Base-by-base conservation (phyloP, 495 filamentous ascomycete species). In the Hapsidospora chrysogenum region DNA sequence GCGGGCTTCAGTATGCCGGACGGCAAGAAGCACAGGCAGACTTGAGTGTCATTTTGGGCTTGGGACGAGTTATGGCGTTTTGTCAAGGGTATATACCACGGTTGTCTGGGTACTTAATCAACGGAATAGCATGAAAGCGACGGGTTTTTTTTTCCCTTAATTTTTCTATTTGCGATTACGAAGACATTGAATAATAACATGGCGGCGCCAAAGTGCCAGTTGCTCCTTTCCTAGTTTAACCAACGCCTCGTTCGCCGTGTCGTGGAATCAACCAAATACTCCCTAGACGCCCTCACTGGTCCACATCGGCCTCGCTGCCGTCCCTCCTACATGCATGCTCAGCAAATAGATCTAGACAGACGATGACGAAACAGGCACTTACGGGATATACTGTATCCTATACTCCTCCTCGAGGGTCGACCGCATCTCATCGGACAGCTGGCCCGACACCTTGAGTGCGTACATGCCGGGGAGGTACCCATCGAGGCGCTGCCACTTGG, bases 401-500 rank as follows among this genome's bases (percentile, higher is more conserved):
- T 70, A 58, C 43, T 68, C 75, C 49, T 81, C 77, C 51, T 82
- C 76, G 28, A 85, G 53, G 27, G 58, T 57, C 29, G 63, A 59
- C 25, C 76, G 61, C 15, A 81, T 66, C 34, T 85, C 78, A 40
- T 80, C 68, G 1, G 65, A 64, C 21, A 72, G 42, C 37, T 61
- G 56, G 23, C 86, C 86, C 9, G 74, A 77, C 14, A 97, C 89
- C 56, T 95, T 94, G 32, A 85, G 77, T 16, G 89, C 89, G 61
- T 97, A 97, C 30, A 83, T 75, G 21, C 89, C 89, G 19, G 71
- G 68, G 33, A 85, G 76, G 56, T 84, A 94, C 18, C 68, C 72
- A 55, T 93, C 79, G 35, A 96, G 53, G n/a, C 89, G 68, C 58
- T 95, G 84, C 80, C 83, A 94, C 47, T 82, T 79, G 15, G 87